Percentiles rank a stretch among this genome's conserved stretches.
phyloP scores from a whole-genome alignment of 2,329 filamentous ascomycete species.

The Alternaria metachromatica region DNA sequence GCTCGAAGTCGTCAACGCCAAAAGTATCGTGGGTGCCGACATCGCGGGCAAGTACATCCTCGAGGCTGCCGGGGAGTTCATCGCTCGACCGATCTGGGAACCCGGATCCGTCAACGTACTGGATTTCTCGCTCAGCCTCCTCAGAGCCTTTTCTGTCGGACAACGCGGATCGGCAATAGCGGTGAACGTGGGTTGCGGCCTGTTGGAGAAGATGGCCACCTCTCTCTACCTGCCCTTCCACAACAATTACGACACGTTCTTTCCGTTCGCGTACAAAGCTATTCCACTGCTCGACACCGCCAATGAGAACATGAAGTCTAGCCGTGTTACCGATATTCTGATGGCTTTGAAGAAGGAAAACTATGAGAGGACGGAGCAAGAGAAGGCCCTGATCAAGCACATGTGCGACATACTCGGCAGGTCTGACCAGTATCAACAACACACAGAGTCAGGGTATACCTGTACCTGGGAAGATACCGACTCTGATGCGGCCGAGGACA shows the following conservation, averaged over 20 bases:
- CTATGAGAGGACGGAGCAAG: not conserved
- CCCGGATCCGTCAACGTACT: not conserved
- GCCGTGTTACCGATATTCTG: not conserved
- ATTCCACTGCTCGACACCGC: not conserved
- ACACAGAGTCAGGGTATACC: too few relatives aligned
- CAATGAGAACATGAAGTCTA: not conserved
- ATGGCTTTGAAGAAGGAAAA: not conserved
- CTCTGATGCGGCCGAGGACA: not conserved
- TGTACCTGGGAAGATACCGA: not conserved
- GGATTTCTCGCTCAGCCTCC: not conserved
- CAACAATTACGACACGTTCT: not conserved
- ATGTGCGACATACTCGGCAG: too few relatives aligned
- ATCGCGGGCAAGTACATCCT: not conserved
- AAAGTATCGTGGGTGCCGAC: not conserved
- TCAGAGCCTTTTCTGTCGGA: not conserved
- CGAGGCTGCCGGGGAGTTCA: not conserved
- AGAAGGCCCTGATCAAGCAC: not conserved
- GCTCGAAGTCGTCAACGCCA: not conserved
- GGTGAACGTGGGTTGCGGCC: not conserved
- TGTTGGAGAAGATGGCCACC: not conserved
- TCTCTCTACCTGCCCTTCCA: not conserved
- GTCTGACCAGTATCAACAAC: not conserved
- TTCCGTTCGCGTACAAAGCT: not conserved
- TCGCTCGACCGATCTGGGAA: not conserved
- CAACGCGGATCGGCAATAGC: not conserved